phyloP scores from a whole-genome alignment of 805 yeast genomes.

The Suhomyces canberraensis region DNA sequence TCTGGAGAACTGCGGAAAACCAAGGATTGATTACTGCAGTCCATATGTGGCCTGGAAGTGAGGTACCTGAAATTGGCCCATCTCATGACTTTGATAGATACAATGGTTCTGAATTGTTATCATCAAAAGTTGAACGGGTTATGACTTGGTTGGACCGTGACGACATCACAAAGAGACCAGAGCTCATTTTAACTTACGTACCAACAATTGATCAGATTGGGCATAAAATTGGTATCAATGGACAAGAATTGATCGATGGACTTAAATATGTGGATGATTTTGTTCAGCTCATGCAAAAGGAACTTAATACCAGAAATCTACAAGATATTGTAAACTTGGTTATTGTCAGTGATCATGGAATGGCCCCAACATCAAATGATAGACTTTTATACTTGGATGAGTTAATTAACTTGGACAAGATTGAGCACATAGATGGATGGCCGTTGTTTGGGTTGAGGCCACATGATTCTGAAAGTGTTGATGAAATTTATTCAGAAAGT shows the following conservation, averaged over 20 bases:
- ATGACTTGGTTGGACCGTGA: slow-evolving; percentile 62
- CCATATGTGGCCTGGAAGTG: slow-evolving; percentile 98
- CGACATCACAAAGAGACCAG: slow-evolving; percentile 58
- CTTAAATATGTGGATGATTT: slow-evolving; percentile 64
- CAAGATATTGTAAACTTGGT: slow-evolving; percentile 67
- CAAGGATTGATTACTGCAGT: slow-evolving; percentile 67
- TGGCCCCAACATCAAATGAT: slow-evolving; percentile 79
- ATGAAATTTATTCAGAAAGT: slow-evolving; percentile 47
- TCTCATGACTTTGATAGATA: slow-evolving; percentile 60
- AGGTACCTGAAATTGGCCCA: slow-evolving; percentile 54
- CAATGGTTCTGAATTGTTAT: slow-evolving; percentile 59
- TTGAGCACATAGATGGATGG: slow-evolving; percentile 76
- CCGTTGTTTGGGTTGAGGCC: slow-evolving; percentile 82
- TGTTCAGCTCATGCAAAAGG: slow-evolving; percentile 47
- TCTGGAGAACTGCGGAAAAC: slow-evolving; percentile 73
- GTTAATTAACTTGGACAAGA: slow-evolving; percentile 48
- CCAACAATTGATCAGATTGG: slow-evolving; percentile 82
- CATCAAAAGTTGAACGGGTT: slow-evolving; percentile 55
- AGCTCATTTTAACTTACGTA: slow-evolving; percentile 70
- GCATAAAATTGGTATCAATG: slow-evolving; percentile 66
- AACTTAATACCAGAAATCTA: slow-evolving; percentile 53
- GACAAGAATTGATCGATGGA: slow-evolving; percentile 53
- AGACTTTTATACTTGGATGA: slow-evolving; percentile 74
- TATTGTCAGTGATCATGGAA: slow-evolving; percentile 88
- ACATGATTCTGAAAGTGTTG: slow-evolving; percentile 30